A percentile compares a stretch with the other conserved stretches of the same genome.
Evolutionary conservation across 208 protist species (phyloP).

Genomic region (Leptomonas seymouri): DNA sequence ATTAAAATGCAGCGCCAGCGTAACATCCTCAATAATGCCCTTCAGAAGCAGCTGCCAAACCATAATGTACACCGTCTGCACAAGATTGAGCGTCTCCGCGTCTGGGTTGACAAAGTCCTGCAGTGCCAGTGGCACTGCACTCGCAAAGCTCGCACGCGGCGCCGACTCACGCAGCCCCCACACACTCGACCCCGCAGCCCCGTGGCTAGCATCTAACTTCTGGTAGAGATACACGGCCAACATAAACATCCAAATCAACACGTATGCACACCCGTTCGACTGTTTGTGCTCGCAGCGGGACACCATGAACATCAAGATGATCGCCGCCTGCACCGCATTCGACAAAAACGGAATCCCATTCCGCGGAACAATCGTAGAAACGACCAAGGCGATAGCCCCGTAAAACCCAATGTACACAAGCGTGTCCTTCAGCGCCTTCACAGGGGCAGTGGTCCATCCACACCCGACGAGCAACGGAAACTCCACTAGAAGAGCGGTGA

Average conservation of each 20-base stretch:
- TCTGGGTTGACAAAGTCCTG: background rate
- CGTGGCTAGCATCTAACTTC: background rate
- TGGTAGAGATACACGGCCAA: slow-evolving; percentile 32
- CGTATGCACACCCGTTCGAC: slow-evolving; percentile 30
- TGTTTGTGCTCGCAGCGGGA: slow-evolving; percentile 40
- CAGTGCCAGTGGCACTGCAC: background rate
- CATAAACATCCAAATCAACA: slow-evolving; percentile 43
- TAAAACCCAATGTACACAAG: slow-evolving; percentile 23
- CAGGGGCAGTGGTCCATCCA: slow-evolving; percentile 11
- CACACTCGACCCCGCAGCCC: slow-evolving; percentile 1
- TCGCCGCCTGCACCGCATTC: slow-evolving; percentile 38
- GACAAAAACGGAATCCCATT: slow-evolving; percentile 39
- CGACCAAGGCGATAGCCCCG: slow-evolving; percentile 11
- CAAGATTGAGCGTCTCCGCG: slow-evolving; percentile 1
- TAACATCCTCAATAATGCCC: slow-evolving; percentile 20
- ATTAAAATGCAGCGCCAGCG: slow-evolving; percentile 30
- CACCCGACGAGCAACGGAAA: slow-evolving; percentile 33
- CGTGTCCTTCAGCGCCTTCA: slow-evolving; percentile 21
- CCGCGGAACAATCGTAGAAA: slow-evolving; percentile 30
- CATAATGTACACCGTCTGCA: slow-evolving; percentile 1
- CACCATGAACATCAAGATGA: slow-evolving; percentile 43
- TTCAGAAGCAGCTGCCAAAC: slow-evolving; percentile 26
- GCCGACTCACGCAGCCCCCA: slow-evolving; percentile 1
- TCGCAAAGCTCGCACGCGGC: slow-evolving; percentile 1
- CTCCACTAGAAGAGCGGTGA: slow-evolving; percentile 17